These are phyloP conservation scores for Fusarium tanahbumbuense DNA, from an alignment of 2,329 filamentous ascomycete genomes.

Conservation along the genomic window DNA sequence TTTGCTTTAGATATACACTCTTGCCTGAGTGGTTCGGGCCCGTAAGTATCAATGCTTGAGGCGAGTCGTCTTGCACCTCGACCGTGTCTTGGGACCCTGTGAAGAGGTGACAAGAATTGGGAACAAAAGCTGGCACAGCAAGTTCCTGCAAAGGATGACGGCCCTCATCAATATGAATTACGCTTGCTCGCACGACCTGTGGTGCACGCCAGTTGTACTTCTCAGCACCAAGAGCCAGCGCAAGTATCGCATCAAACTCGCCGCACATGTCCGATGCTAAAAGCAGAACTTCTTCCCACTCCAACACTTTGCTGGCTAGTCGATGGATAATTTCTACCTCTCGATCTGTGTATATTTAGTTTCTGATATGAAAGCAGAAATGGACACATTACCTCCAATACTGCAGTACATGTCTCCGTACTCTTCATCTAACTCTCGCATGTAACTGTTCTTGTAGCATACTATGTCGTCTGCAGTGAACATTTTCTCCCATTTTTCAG, in stretches of 20 bases:
- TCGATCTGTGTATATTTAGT: conserved; percentile 66
- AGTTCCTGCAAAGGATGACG: conserved; percentile 90
- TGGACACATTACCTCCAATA: conserved; percentile 74
- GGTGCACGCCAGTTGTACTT: conserved; percentile 79
- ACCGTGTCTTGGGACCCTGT: conserved; percentile 63
- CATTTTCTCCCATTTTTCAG: conserved; percentile 78
- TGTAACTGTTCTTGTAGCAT: conserved; percentile 89
- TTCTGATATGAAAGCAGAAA: background rate
- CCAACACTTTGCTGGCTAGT: conserved; percentile 76
- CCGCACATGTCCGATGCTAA: conserved; percentile 83
- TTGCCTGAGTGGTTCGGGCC: conserved; percentile 98
- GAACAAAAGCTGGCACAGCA: conserved; percentile 81
- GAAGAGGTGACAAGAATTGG: conserved; percentile 79
- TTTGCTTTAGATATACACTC: conserved; percentile 94
- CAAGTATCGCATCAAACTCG: conserved; percentile 86
- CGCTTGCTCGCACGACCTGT: conserved; percentile 74
- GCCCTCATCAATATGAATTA: conserved; percentile 80
- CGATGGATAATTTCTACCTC: conserved; percentile 90
- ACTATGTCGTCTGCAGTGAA: conserved; percentile 77
- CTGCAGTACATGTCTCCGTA: conserved; percentile 87
- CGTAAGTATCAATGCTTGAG: conserved; percentile 81
- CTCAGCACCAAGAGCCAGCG: conserved; percentile 80
- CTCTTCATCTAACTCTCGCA: conserved; percentile 82
- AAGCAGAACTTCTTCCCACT: conserved; percentile 74
- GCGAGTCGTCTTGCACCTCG: conserved; percentile 5